Conservation (phyloP, 805 yeast species). For the Candida tibetensis region DNA sequence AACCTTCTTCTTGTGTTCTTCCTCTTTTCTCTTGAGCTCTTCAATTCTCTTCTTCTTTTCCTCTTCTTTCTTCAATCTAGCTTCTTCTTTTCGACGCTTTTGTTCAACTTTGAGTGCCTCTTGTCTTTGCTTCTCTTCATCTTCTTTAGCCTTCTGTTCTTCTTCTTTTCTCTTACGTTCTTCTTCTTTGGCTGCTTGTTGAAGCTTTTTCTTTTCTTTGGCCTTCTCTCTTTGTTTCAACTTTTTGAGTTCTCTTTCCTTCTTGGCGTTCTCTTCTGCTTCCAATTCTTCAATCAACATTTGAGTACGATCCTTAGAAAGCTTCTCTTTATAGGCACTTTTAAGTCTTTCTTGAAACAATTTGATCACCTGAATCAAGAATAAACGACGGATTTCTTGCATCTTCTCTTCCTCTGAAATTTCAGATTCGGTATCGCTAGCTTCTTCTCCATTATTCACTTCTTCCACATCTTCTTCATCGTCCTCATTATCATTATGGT, state of each 20-base stretch:
- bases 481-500: slow-evolving; percentile 2
- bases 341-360: slow-evolving; percentile 71
- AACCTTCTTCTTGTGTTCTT: slow-evolving; percentile 29
- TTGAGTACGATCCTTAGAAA: slow-evolving; percentile 70
- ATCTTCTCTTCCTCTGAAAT: slow-evolving; percentile 57
- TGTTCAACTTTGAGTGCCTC: slow-evolving; percentile 39
- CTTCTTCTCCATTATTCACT: slow-evolving; percentile 43
- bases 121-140: slow-evolving; percentile 27
- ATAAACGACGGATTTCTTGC: slow-evolving; percentile 75
- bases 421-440: slow-evolving; percentile 34
- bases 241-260: slow-evolving; percentile 65
- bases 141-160: slow-evolving; percentile 41
- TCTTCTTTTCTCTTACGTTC: slow-evolving; percentile 56
- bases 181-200: slow-evolving; percentile 62
- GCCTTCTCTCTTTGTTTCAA: slow-evolving; percentile 64
- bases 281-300: slow-evolving; percentile 66
- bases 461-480: slow-evolving; percentile 22
- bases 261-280: slow-evolving; percentile 62
- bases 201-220: slow-evolving; percentile 63
- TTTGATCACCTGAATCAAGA: slow-evolving; percentile 76
- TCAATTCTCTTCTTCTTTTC: slow-evolving; percentile 47
- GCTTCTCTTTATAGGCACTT: slow-evolving; percentile 73
- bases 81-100: slow-evolving; percentile 37
- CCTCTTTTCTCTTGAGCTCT: slow-evolving; percentile 31
- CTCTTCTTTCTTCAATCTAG: slow-evolving; percentile 41